Evolutionary conservation across 768 basidiomycete species (phyloP).

Genomic region (Naganishia kalamii): DNA sequence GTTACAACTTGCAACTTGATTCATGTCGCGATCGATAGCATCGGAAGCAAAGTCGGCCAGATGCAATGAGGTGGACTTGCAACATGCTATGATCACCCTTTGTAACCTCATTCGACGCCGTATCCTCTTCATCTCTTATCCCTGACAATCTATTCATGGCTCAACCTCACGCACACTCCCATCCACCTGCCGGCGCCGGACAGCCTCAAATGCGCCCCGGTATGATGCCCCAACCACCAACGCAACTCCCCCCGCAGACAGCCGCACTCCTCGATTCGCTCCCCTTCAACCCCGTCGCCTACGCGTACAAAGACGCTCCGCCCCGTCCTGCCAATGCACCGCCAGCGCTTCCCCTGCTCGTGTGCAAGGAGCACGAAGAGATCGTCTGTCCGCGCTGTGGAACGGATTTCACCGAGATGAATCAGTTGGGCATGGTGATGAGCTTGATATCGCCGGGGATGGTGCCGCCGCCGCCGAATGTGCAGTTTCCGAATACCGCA

Average conservation of each 20-base stretch:
- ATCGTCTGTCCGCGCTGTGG: slow-evolving; percentile 70
- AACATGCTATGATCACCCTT: too few species aligned
- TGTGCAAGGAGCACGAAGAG: slow-evolving; percentile 62
- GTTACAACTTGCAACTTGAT: too few species aligned
- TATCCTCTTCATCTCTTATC: too few species aligned
- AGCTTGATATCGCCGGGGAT: slow-evolving; percentile 49
- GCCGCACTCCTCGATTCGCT: slow-evolving; percentile 28
- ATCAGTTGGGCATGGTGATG: slow-evolving; percentile 67
- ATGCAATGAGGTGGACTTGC: too few species aligned
- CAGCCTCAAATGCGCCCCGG: slow-evolving; percentile 14
- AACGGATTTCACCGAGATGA: slow-evolving; percentile 67
- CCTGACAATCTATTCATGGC: too few species aligned
- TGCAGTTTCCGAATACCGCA: slow-evolving; percentile 63
- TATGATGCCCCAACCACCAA: slow-evolving; percentile 20
- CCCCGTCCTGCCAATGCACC: slow-evolving; percentile 27
- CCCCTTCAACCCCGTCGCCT: slow-evolving; percentile 33
- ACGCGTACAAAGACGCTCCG: slow-evolving; percentile 26
- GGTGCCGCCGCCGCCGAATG: slow-evolving; percentile 72
- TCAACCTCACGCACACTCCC: slow-evolving; percentile 15
- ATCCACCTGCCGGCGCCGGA: slow-evolving; percentile 11
- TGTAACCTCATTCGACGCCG: too few species aligned
- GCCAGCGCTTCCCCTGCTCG: slow-evolving; percentile 47
- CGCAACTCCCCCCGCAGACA: slow-evolving; percentile 18
- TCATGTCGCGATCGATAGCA: too few species aligned
- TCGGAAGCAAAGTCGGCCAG: too few species aligned